Percentiles rank a stretch among this genome's conserved stretches.
Conservation (phyloP, 108 stramenopile genomes). For the Skeletonema marinoi region DNA sequence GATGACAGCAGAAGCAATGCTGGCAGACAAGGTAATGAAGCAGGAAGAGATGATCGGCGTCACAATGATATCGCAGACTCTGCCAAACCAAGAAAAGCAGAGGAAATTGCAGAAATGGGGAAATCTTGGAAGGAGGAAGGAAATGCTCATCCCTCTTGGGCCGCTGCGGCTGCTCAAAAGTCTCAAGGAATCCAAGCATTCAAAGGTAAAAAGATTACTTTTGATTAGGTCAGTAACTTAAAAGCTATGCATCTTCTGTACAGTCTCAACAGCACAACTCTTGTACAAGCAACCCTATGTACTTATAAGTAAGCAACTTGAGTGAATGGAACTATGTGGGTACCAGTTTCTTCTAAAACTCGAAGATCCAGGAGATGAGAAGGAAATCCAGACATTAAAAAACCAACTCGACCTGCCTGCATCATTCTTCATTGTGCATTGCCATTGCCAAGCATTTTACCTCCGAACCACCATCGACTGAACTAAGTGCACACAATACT, state of each 20-base stretch:
- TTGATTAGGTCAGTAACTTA: conserved; percentile 34
- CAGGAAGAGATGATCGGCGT: conserved; percentile 4
- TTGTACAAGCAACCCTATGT: no score
- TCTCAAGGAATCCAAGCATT: conserved; percentile 76
- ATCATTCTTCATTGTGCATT: no score
- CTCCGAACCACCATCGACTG: no score
- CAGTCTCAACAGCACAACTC: no score
- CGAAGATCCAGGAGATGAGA: no score
- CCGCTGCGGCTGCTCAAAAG: conserved; percentile 69
- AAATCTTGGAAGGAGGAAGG: conserved; percentile 59
- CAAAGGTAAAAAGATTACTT: conserved; percentile 83
- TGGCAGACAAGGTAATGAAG: background rate
- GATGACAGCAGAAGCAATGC: background rate
- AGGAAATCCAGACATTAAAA: no score
- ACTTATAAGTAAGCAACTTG: no score
- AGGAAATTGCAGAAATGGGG: conserved; percentile 48
- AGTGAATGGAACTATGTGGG: no score
- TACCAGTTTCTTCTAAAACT: no score
- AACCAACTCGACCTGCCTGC: no score
- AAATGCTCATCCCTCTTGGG: conserved; percentile 86
- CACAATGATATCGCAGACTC: conserved; percentile 3
- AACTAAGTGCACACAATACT: no score
- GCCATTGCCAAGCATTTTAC: no score
- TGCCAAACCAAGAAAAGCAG: conserved; percentile 22
- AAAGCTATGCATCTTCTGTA: background rate